phyloP scores from a whole-genome alignment of 2,329 filamentous ascomycete species.

The Colletotrichum noveboracense region DNA sequence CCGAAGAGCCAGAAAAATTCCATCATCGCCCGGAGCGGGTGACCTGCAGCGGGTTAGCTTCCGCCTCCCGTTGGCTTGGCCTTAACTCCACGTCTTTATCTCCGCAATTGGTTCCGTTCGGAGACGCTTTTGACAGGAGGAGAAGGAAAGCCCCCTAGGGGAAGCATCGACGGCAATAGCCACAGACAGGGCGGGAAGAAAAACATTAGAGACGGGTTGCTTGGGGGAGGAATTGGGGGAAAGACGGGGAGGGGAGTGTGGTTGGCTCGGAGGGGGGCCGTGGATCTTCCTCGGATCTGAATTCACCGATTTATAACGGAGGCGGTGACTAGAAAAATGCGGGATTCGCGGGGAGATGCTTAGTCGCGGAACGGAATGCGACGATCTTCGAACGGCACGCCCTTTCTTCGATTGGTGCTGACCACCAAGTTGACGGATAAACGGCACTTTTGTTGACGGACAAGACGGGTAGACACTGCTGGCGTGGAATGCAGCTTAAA shows the following conservation, averaged over 20 bases:
- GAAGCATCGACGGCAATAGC: not conserved
- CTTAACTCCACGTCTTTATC: not conserved
- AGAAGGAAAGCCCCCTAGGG: not conserved
- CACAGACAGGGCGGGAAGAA: not conserved
- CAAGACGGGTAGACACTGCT: not conserved
- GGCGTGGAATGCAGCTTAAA: not conserved
- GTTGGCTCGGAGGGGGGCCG: not conserved
- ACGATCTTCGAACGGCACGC: not conserved
- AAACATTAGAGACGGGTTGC: not conserved
- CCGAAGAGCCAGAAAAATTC: not conserved
- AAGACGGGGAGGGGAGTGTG: not conserved
- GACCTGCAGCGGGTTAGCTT: not conserved
- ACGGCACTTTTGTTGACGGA: not conserved
- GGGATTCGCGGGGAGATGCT: not conserved
- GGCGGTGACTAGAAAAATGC: not conserved
- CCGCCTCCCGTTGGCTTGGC: not conserved
- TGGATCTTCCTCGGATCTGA: slow-evolving; percentile 5
- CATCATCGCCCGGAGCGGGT: not conserved
- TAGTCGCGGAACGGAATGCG: not conserved
- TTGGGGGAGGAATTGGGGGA: not conserved
- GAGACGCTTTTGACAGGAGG: not conserved
- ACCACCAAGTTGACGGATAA: not conserved
- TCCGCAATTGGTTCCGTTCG: not conserved
- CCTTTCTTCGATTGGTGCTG: not conserved
- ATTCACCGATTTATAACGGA: not conserved